These are phyloP conservation scores for Toxicodendron radicans DNA, from an alignment of 345 rosid species.

Conservation along the genomic window DNA sequence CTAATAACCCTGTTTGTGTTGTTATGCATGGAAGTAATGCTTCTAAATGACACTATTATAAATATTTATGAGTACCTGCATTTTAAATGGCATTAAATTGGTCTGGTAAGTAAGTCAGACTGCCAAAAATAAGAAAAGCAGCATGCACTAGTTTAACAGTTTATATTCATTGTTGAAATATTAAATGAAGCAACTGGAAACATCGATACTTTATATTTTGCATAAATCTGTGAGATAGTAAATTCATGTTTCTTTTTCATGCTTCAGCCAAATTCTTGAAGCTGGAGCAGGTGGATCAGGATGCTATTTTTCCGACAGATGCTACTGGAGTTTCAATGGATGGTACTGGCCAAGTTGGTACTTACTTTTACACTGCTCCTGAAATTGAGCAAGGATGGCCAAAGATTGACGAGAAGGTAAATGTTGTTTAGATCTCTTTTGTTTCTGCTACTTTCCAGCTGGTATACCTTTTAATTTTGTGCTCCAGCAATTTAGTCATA, in stretches of 20 bases:
- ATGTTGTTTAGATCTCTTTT: slow-evolving; percentile 17
- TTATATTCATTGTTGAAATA: neutral
- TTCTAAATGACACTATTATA: neutral
- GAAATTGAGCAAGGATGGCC: slow-evolving; percentile 99
- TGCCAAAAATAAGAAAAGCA: neutral
- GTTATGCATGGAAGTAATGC: neutral
- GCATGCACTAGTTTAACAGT: neutral
- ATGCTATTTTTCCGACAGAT: slow-evolving; percentile 55
- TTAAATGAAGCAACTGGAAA: neutral
- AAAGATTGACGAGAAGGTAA: slow-evolving; percentile 95
- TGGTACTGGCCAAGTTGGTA: slow-evolving; percentile 93
- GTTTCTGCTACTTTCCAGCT: slow-evolving; percentile 17
- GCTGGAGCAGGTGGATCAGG: slow-evolving; percentile 94
- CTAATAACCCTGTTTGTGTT: neutral
- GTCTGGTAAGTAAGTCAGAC: neutral
- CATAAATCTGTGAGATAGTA: neutral
- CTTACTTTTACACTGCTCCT: slow-evolving; percentile 95
- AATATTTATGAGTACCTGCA: neutral
- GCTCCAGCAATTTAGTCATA: slow-evolving; percentile 4
- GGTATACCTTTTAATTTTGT: slow-evolving; percentile 9
- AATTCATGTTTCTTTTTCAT: slow-evolving; percentile 21
- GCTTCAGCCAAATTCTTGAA: slow-evolving; percentile 87
- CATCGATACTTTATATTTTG: neutral
- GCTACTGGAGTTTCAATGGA: slow-evolving; percentile 71
- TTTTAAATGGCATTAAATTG: neutral